Evolutionary conservation across 768 basidiomycete species (phyloP).

Genomic region (Russula dissimulans): DNA sequence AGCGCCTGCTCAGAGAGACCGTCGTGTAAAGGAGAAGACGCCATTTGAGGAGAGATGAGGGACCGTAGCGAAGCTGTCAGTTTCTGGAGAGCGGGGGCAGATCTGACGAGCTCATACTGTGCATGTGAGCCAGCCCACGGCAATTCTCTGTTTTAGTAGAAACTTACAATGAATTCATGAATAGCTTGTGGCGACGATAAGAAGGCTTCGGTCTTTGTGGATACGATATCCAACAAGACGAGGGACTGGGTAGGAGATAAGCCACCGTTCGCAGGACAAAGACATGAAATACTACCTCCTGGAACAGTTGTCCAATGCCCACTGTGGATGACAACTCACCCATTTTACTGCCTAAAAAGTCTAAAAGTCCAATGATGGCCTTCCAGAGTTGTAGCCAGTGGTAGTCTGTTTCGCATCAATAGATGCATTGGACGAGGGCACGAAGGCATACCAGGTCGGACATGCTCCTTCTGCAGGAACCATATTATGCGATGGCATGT

Average conservation of each 20-base stretch:
- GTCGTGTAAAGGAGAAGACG: constrained; percentile 25
- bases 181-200: constrained; percentile 45
- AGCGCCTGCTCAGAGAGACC: constrained; percentile 32
- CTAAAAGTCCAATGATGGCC: constrained; percentile 44
- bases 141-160: constrained; percentile 5
- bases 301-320: constrained; percentile 42
- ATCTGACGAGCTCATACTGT: constrained; percentile 61
- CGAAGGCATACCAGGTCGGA: constrained; percentile 41
- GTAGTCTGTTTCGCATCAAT: constrained; percentile 37
- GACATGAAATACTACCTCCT: constrained; percentile 38
- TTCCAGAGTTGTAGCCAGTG: constrained; percentile 60
- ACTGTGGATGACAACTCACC: constrained; percentile 44
- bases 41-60: constrained; percentile 21
- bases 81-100: constrained; percentile 38
- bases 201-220: constrained; percentile 44
- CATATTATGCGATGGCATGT: constrained; percentile 47
- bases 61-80: constrained; percentile 35
- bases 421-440: not conserved
- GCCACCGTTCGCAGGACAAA: not conserved
- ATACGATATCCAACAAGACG: constrained; percentile 41
- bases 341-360: constrained; percentile 46
- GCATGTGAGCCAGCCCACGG: not conserved
- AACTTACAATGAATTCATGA: constrained; percentile 53
- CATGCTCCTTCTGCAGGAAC: constrained; percentile 43
- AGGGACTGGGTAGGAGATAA: constrained; percentile 34